Evolutionary conservation across 257 asterid species (phyloP), one percentile per base, ranked within the genome.

Genomic region (Handroanthus guayacan): DNA sequence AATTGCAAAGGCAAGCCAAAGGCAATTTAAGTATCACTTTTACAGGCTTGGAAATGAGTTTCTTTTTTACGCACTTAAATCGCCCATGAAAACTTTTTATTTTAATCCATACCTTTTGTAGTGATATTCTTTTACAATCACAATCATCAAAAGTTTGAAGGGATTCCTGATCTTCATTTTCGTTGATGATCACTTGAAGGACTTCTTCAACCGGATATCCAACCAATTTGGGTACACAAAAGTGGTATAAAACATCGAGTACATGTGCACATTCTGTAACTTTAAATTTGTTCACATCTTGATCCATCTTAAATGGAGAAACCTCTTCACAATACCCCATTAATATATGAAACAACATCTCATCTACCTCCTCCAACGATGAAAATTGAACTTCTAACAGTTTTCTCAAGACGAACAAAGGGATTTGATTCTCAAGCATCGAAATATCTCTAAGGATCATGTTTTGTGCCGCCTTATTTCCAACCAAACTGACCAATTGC

Each of bases 341-440:
- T 38, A 80, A n/a, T 82, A 85, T 74, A 9, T 71, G 2, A 37
- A 66, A 14, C 47, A 82, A 43, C 61, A 52, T 25, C 14, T 72
- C 71, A 67, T 79, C 89, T 0, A 78, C 81, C 51, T 54, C 34
- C 37, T 80, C 85, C 2, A 56, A 12, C 1, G 85, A 80, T 12
- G 82, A 70, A 20, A 39, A 37, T 16, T 82, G 82, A 13, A 74
- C n/a, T 56, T 85, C 85, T 74, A 83, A 5, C 71, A 83, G 47
- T 72, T 75, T 75, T 2, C 87, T 72, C 8, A 82, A 38, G 18
- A 80, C n/a, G 14, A 85, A 77, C 20, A 85, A 16, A 1, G 89
- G 86, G 56, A 85, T 85, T 63, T 85, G 89, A 71, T 85, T 85
- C 75, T 85, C 89, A 2, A 85, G 67, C 86, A 82, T 82, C 5